These are phyloP conservation scores for Mucor saturninus DNA, from an alignment of 371 early-diverging fungal species.

Conservation along the genomic window DNA sequence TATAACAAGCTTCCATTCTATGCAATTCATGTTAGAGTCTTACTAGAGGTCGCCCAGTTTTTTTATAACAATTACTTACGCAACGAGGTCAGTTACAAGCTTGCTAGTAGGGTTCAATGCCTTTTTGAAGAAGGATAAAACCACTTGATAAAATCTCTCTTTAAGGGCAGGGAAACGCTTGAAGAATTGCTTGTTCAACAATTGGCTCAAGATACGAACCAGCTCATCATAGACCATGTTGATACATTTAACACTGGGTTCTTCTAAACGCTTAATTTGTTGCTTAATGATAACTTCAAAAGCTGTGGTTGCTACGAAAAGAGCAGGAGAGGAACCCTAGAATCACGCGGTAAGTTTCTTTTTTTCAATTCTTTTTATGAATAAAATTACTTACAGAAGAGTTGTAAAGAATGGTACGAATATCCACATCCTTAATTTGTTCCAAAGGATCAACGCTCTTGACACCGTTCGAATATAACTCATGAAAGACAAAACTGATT, in stretches of 20 bases:
- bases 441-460: slow-evolving; percentile 95
- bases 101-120: slow-evolving; percentile 90
- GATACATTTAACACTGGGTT: slow-evolving; percentile 94
- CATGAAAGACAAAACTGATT: slow-evolving; percentile 98
- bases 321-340: slow-evolving; percentile 88
- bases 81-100: slow-evolving; percentile 88
- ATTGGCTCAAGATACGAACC: slow-evolving; percentile 88
- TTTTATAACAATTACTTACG: slow-evolving; percentile 47
- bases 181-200: slow-evolving; percentile 90
- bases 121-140: slow-evolving; percentile 91
- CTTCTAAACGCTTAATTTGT: slow-evolving; percentile 96
- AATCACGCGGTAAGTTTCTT: background rate
- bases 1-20: slow-evolving; percentile 93
- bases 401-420: slow-evolving; percentile 97
- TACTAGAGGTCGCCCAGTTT: background rate
- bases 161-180: slow-evolving; percentile 94
- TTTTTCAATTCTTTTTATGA: too few species aligned
- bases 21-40: background rate
- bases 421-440: slow-evolving; percentile 96
- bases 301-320: slow-evolving; percentile 97
- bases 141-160: slow-evolving; percentile 89
- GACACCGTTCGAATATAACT: slow-evolving; percentile 92
- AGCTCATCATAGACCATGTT: slow-evolving; percentile 95
- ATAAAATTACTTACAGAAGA: slow-evolving; percentile 61
- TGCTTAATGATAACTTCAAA: slow-evolving; percentile 98